Conservation (phyloP, 2,329 filamentous ascomycete species). For the Trichoderma guizhouense region DNA sequence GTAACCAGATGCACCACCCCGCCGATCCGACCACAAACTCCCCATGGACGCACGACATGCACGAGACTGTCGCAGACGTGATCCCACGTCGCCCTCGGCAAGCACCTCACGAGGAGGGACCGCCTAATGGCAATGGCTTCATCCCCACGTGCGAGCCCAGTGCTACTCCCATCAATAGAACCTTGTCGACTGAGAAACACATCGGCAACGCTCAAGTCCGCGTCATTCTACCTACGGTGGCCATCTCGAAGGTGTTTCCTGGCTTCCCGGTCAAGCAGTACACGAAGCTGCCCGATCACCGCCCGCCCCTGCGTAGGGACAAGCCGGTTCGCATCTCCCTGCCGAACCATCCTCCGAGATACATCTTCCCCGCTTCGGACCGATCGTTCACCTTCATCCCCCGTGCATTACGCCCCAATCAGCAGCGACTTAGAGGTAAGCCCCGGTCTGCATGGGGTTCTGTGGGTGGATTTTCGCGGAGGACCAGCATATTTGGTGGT, state of each 20-base stretch:
- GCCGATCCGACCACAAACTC: constrained; percentile 65
- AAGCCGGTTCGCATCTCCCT: constrained; percentile 94
- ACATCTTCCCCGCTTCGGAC: constrained; percentile 86
- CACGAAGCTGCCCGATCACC: constrained; percentile 89
- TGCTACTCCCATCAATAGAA: constrained; percentile 65
- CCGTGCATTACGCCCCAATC: constrained; percentile 85
- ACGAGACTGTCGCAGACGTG: constrained; percentile 63
- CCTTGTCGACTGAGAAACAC: constrained; percentile 77
- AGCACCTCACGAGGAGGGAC: constrained; percentile 45
- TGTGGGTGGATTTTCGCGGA: constrained; percentile 66
- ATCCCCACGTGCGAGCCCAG: constrained; percentile 58
- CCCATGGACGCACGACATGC: constrained; percentile 92
- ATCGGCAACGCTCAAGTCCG: constrained; percentile 83
- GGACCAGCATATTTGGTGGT: constrained; percentile 76
- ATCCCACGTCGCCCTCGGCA: constrained; percentile 42
- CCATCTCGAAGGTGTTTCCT: constrained; percentile 65
- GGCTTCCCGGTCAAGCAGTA: constrained; percentile 83
- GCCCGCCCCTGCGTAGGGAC: constrained; percentile 88
- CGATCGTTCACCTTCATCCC: constrained; percentile 98
- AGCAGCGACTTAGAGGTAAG: constrained; percentile 70
- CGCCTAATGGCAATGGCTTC: constrained; percentile 51
- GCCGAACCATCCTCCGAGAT: constrained; percentile 72
- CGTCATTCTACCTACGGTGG: constrained; percentile 74
- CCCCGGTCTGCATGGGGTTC: constrained; percentile 69
- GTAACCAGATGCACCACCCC: constrained; percentile 42